phyloP scores from a whole-genome alignment of 768 basidiomycete genomes.

The Xerocomus brunneocitrinus region DNA sequence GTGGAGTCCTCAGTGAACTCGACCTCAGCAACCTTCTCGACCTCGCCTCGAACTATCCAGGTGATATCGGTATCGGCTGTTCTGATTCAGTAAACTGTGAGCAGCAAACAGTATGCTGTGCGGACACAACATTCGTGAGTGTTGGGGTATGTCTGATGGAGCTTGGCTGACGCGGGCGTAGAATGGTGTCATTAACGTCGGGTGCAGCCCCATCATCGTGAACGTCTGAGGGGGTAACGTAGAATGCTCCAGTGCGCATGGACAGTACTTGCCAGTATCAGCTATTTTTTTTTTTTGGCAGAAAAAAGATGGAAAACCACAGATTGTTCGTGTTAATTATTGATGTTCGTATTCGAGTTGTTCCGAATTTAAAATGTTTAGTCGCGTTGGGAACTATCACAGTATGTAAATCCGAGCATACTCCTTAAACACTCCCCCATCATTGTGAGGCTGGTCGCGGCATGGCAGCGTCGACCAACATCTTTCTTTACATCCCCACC shows the following conservation, averaged over 20 bases:
- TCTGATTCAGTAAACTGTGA: neutral
- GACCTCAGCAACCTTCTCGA: neutral
- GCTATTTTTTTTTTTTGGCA: neutral
- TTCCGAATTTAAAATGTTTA: neutral
- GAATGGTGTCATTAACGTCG: conserved; percentile 9
- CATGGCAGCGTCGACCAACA: conserved; percentile 2
- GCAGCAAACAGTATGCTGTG: conserved; percentile 11
- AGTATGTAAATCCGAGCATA: too few relatives aligned
- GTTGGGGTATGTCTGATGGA: too few relatives aligned
- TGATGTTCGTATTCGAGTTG: neutral
- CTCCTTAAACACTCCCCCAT: neutral
- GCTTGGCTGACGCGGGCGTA: neutral
- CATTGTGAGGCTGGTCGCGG: neutral
- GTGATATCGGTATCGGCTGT: conserved; percentile 6
- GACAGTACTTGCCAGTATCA: neutral
- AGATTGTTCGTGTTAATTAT: neutral
- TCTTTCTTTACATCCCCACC: neutral
- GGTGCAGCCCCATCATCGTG: conserved; percentile 15
- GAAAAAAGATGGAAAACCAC: neutral
- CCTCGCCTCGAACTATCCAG: neutral
- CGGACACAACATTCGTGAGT: neutral
- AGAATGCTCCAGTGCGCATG: neutral
- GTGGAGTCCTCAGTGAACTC: neutral
- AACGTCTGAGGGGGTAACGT: neutral
- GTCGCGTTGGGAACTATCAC: neutral